Evolutionary conservation across 2,329 filamentous ascomycete species (phyloP).

Genomic region (Exserohilum rostratum): DNA sequence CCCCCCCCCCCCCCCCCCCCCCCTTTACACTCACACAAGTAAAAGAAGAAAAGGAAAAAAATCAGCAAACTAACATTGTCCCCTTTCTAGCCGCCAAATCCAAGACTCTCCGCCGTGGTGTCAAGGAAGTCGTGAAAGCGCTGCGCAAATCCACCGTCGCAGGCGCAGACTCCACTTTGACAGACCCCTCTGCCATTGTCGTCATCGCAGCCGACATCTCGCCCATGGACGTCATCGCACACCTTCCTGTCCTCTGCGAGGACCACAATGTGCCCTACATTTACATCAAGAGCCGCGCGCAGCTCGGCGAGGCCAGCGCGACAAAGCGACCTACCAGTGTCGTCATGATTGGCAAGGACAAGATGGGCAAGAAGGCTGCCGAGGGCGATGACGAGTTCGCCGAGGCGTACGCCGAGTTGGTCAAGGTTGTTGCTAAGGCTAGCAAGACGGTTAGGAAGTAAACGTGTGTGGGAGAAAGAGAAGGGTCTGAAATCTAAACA

Average conservation of each 20-base stretch:
- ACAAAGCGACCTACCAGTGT: conserved; percentile 97
- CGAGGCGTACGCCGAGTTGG: conserved; percentile 62
- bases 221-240: conserved; percentile 97
- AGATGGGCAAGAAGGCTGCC: conserved; percentile 56
- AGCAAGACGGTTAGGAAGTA: conserved; percentile 61
- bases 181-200: conserved; percentile 73
- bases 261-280: conserved; percentile 97
- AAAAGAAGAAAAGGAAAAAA: not conserved
- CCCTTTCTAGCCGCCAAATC: conserved; percentile 80
- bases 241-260: conserved; percentile 97
- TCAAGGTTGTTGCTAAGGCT: conserved; percentile 66
- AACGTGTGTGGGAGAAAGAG: conserved; percentile 5
- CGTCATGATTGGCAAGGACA: conserved; percentile 74
- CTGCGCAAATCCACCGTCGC: conserved; percentile 85
- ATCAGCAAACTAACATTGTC: not conserved
- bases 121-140: conserved; percentile 98
- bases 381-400: conserved; percentile 56
- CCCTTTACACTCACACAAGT: conserved; percentile 12
- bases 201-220: conserved; percentile 97
- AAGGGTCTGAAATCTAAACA: not conserved
- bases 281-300: conserved; percentile 89
- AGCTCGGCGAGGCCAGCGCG: conserved; percentile 89
- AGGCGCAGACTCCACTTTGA: conserved; percentile 63
- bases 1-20: too few species aligned
- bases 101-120: conserved; percentile 94